Evolutionary conservation across 2,329 filamentous ascomycete species (phyloP).

Genomic region (Hirsutella minnesotensis): DNA sequence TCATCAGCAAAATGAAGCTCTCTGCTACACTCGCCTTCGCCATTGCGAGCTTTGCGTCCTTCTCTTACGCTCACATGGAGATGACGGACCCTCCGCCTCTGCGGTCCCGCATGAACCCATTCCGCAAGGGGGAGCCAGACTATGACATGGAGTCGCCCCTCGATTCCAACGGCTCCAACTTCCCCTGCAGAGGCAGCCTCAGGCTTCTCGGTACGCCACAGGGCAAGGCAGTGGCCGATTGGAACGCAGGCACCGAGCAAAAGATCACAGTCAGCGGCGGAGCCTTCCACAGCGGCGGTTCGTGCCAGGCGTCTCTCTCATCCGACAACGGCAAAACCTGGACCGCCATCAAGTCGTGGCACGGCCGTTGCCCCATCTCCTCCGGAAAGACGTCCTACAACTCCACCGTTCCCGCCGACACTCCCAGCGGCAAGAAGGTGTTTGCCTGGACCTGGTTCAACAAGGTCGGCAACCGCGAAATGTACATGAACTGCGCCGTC

Average conservation of each 20-base stretch:
- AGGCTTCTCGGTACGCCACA: conserved; percentile 32
- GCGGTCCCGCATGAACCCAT: conserved; percentile 39
- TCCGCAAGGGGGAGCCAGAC: conserved; percentile 39
- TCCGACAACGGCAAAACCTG: conserved; percentile 61
- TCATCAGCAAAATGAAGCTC: conserved; percentile 24
- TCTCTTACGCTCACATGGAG: conserved; percentile 43
- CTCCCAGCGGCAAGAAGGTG: conserved; percentile 48
- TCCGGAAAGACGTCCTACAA: conserved; percentile 38
- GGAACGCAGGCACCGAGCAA: conserved; percentile 48
- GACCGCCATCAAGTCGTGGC: conserved; percentile 50
- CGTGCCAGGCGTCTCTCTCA: conserved; percentile 64
- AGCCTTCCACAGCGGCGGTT: conserved; percentile 56
- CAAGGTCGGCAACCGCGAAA: conserved; percentile 64
- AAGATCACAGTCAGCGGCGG: conserved; percentile 52
- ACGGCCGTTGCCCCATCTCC: conserved; percentile 38
- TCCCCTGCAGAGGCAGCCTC: conserved; percentile 61
- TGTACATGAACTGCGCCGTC: conserved; percentile 78
- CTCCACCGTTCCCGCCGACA: conserved; percentile 55
- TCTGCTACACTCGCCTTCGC: conserved; percentile 23
- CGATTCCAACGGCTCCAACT: conserved; percentile 47
- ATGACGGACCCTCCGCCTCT: conserved; percentile 41
- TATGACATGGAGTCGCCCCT: conserved; percentile 64
- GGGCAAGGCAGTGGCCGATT: conserved; percentile 46
- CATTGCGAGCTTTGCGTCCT: conserved; percentile 28
- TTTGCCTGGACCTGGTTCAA: conserved; percentile 75